Base-by-base conservation (phyloP, 441 rosid species). In the Euphorbia schlechtendalii region DNA sequence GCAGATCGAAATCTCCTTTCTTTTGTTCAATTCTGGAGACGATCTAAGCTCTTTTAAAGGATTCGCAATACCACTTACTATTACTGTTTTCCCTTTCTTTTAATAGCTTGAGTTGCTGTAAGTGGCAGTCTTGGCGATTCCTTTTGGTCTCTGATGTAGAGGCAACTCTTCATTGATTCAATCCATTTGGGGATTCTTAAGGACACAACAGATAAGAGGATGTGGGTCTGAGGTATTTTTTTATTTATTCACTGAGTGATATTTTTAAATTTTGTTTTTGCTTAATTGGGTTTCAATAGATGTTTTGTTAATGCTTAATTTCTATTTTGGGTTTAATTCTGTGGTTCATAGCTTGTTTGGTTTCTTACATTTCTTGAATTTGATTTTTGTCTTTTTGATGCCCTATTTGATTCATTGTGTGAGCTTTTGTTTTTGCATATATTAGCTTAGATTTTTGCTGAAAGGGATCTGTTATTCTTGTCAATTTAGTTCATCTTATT, bases 1-100 rank as follows among this genome's bases (percentile, higher is more conserved):
- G 86, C 82, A 86, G 98, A 90, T 90, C 96, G 89, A 87, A 77
- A 78, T 73, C 84, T 76, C 36, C 71, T 60, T 17, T n/a, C 46
- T 65, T 61, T 73, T 68, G 61, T 66, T 74, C 69, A 74, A 75
- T 71, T 36, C 52, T 13, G 67, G 69, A 41, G 87, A 85, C 83
- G 95, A 90, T 86, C 97, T 85, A 67, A 75, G 67, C 76, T 81
- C 67, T 65, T 88, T 74, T 74, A 74, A 77, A 85, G 86, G 80
- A 78, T 88, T 80, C 82, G 65, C 62, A 63, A 63, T 72, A 69
- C 67, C 70, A 74, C 77, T 80, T 78, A 71, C 77, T 74, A 74
- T 22, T 30, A 56, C 66, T 51, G 2, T 30, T 61, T 63, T 46
- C 18, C 8, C 7, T 15, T 40, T 61, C 32, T 30, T 38, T 20